phyloP scores from a whole-genome alignment of 495 filamentous ascomycete species.

The Penicillium lividum region DNA sequence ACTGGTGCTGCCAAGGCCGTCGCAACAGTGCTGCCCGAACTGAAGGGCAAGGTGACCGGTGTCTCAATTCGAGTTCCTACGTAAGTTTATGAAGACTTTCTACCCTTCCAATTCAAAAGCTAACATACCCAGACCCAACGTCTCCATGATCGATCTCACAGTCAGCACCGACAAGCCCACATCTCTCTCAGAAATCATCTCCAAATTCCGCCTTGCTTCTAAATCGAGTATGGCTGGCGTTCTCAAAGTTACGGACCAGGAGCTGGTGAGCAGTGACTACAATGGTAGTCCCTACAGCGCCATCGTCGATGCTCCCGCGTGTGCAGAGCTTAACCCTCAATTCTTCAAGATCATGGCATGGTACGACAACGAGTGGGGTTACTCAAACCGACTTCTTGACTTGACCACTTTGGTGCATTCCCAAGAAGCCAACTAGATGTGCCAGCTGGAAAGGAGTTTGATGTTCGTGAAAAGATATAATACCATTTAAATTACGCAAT shows the following conservation, averaged over 20 bases:
- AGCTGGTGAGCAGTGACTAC: conserved; percentile 38
- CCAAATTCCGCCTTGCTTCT: conserved; percentile 32
- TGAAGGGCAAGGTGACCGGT: conserved; percentile 36
- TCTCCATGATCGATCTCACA: conserved; percentile 41
- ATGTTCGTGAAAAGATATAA: background rate
- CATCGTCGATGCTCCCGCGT: conserved; percentile 34
- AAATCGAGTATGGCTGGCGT: conserved; percentile 34
- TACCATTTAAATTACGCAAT: background rate
- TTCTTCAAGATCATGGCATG: conserved; percentile 44
- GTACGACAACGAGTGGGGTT: conserved; percentile 44
- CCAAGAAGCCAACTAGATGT: conserved; percentile 16
- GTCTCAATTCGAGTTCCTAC: conserved; percentile 39
- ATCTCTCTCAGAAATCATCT: conserved; percentile 33
- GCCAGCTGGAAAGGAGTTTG: background rate
- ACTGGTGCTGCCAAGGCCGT: conserved; percentile 39
- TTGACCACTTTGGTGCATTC: conserved; percentile 30
- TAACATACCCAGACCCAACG: conserved; percentile 29
- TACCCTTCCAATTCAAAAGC: background rate
- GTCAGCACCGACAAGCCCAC: conserved; percentile 36
- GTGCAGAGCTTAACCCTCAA: conserved; percentile 35
- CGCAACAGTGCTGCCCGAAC: conserved; percentile 33
- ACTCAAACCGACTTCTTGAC: conserved; percentile 38
- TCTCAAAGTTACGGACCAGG: conserved; percentile 32
- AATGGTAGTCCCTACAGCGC: conserved; percentile 34
- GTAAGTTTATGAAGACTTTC: conserved; percentile 18